Conservation (phyloP, 139 green algal genomes). For the Eudorina sp. region DNA sequence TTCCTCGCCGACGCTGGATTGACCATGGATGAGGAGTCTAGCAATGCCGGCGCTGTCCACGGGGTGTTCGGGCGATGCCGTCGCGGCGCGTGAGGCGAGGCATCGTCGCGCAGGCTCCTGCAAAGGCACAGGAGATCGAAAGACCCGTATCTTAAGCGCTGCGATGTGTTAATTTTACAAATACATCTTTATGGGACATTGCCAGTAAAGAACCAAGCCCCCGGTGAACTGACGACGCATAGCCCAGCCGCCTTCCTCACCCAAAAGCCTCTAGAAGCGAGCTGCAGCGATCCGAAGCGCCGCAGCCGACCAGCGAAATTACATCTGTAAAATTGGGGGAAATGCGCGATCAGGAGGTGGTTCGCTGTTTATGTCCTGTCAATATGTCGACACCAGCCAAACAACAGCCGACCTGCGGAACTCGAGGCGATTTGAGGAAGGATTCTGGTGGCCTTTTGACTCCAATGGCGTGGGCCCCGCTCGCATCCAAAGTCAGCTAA, state of each 20-base stretch:
- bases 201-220: not conserved
- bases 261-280: not conserved
- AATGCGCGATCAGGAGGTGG: not conserved
- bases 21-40: not conserved
- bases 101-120: not conserved
- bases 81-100: not conserved
- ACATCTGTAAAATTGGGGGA: constrained; percentile 9
- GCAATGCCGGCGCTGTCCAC: not conserved
- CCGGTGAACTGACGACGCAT: not conserved
- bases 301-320: not conserved
- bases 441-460: not conserved
- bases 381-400: not conserved
- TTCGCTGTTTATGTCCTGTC: not conserved
- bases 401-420: not conserved
- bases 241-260: constrained; percentile 4
- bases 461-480: not conserved
- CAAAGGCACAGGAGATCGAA: not conserved
- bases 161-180: not conserved
- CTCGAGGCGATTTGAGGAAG: not conserved
- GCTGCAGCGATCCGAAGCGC: not conserved
- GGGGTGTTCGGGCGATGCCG: not conserved
- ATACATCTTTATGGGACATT: not conserved
- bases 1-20: not conserved
- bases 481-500: not conserved
- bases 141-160: not conserved